Percentiles rank a stretch among this genome's conserved stretches.
Conservation (phyloP, 345 rosid species). For the Capsella bursapastoris region DNA sequence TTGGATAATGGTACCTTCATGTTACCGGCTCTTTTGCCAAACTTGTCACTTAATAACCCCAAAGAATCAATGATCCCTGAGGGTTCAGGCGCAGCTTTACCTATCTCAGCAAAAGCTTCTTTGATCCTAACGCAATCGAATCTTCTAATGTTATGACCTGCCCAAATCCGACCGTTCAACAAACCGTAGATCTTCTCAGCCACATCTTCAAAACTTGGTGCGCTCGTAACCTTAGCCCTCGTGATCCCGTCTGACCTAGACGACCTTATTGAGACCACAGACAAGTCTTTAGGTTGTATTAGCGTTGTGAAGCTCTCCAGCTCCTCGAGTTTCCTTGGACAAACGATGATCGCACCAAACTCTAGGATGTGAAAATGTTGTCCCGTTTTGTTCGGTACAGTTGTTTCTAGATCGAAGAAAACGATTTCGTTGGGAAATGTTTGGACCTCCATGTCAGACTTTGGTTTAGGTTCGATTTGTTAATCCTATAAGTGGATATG, state of each 20-base stretch:
- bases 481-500: not conserved
- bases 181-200: conserved; percentile 66
- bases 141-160: conserved; percentile 88
- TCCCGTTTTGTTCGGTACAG: conserved; percentile 64
- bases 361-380: conserved; percentile 73
- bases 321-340: conserved; percentile 71
- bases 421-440: conserved; percentile 54
- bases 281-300: conserved; percentile 68
- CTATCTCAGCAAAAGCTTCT: conserved; percentile 79
- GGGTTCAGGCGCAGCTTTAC: conserved; percentile 64
- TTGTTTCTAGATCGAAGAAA: conserved; percentile 90
- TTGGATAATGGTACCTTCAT: conserved; percentile 70
- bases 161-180: conserved; percentile 86
- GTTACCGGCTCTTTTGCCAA: conserved; percentile 90
- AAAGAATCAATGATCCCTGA: conserved; percentile 82
- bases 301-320: conserved; percentile 71
- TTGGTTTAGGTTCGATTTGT: not conserved
- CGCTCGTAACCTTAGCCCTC: conserved; percentile 58
- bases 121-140: conserved; percentile 80
- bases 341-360: conserved; percentile 84
- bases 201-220: conserved; percentile 70
- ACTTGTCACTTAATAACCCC: conserved; percentile 65
- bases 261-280: conserved; percentile 59
- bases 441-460: conserved; percentile 32
- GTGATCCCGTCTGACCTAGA: conserved; percentile 75